A percentile compares a stretch with the other conserved stretches of the same genome.
Conservation (phyloP, 148 eudicot species). For the Dianthus caryophyllus region DNA sequence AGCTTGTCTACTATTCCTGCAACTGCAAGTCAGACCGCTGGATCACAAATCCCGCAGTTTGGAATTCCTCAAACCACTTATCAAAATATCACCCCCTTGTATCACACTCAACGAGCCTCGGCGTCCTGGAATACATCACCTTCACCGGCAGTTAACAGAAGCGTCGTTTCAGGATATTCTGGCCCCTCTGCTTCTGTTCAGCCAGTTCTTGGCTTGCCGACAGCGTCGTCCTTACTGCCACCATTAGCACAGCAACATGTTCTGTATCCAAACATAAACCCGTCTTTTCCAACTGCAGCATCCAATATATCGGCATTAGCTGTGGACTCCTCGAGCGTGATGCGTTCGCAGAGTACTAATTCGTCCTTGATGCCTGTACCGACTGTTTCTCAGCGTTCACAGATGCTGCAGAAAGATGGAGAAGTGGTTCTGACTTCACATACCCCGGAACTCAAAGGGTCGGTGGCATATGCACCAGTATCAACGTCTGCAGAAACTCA, state of each 20-base stretch:
- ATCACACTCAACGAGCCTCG: conserved; percentile 29
- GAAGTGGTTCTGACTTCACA: conserved; percentile 47
- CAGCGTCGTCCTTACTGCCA: conserved; percentile 32
- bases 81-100: conserved; percentile 29
- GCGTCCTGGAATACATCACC: conserved; percentile 33
- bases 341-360: conserved; percentile 30
- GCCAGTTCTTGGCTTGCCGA: conserved; percentile 27
- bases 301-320: conserved; percentile 18
- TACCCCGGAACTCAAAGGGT: conserved; percentile 13
- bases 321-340: conserved; percentile 25
- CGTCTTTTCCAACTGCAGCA: conserved; percentile 29
- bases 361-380: conserved; percentile 32
- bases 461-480: conserved; percentile 15
- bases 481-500: conserved; percentile 28
- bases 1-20: conserved; percentile 27
- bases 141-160: conserved; percentile 32
- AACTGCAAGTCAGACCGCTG: conserved; percentile 17
- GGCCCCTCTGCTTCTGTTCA: conserved; percentile 35
- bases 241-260: conserved; percentile 27
- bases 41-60: conserved; percentile 31
- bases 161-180: conserved; percentile 28
- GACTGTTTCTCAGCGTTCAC: conserved; percentile 29
- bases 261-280: conserved; percentile 28
- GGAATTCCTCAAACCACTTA: conserved; percentile 24
- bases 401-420: conserved; percentile 33